Percentiles rank a stretch among this genome's conserved stretches.
Evolutionary conservation across 176 grass and related monocot genomes (phyloP).

Genomic region (Carex scoparia): DNA sequence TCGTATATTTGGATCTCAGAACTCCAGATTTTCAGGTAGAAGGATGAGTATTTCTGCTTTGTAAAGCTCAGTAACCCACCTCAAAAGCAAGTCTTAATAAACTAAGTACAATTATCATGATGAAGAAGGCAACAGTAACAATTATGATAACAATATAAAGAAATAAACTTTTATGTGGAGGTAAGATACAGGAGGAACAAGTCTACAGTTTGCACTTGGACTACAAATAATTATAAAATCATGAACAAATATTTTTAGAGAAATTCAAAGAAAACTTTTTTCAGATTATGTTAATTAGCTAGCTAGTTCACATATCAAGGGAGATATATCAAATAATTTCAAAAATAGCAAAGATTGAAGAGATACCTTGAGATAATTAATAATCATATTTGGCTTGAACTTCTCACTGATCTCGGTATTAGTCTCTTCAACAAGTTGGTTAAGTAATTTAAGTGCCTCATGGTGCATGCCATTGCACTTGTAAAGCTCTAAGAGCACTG

Average conservation of each 20-base stretch:
- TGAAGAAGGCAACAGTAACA: not conserved
- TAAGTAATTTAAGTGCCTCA: conserved; percentile 80
- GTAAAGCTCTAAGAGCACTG: conserved; percentile 83
- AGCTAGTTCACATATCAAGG: not conserved
- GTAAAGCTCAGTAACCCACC: not conserved
- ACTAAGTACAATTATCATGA: not conserved
- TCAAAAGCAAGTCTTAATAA: not conserved
- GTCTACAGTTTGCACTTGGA: not conserved
- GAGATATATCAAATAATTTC: conserved; percentile 13
- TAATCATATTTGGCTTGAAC: conserved; percentile 76
- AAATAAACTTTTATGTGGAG: not conserved
- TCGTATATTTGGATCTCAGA: not conserved
- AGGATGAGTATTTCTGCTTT: not conserved
- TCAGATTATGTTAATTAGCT: not conserved
- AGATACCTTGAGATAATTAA: conserved; percentile 92
- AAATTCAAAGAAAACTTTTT: not conserved
- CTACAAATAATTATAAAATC: not conserved
- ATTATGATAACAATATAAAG: not conserved
- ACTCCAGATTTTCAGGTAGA: not conserved
- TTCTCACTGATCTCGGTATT: conserved; percentile 58
- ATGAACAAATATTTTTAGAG: not conserved
- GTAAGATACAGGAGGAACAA: not conserved
- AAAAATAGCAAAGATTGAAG: conserved; percentile 17
- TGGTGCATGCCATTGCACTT: conserved; percentile 86
- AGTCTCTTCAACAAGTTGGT: conserved; percentile 86